A percentile compares a stretch with the other conserved stretches of the same genome.
Conservation (phyloP, 192 early-diverging fungal species). For the Pilobolus umbonatus region DNA sequence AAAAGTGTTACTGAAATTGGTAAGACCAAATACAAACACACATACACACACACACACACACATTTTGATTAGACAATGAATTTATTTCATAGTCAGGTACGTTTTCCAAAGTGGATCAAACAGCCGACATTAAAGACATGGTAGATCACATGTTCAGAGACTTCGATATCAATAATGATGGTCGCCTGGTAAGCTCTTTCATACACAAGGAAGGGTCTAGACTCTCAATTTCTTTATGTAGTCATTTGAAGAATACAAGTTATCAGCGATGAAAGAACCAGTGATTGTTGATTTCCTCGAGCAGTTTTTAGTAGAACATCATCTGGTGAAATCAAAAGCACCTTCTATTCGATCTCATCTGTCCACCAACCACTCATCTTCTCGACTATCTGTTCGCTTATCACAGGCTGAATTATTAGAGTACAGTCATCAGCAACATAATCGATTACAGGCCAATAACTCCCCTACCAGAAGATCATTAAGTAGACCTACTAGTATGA, state of each 20-base stretch:
- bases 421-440: conserved; percentile 28
- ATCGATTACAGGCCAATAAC: conserved; percentile 1
- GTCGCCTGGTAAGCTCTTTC: conserved; percentile 50
- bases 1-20: conserved; percentile 71
- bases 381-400: conserved; percentile 26
- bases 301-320: conserved; percentile 63
- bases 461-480: conserved; percentile 9
- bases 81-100: conserved; percentile 18
- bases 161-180: conserved; percentile 75
- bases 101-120: conserved; percentile 64
- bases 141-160: conserved; percentile 75
- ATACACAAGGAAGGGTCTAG: not conserved
- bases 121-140: conserved; percentile 55
- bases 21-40: conserved; percentile 23
- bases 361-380: conserved; percentile 17
- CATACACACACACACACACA: not conserved
- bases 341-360: conserved; percentile 26
- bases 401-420: conserved; percentile 35
- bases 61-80: too few relatives aligned
- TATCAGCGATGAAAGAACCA: conserved; percentile 76
- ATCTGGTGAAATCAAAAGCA: conserved; percentile 29
- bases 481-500: conserved; percentile 30
- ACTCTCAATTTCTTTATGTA: conserved; percentile 8
- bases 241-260: conserved; percentile 71
- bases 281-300: conserved; percentile 73